phyloP scores from a whole-genome alignment of 768 basidiomycete genomes.

The Scleroderma citrinum region DNA sequence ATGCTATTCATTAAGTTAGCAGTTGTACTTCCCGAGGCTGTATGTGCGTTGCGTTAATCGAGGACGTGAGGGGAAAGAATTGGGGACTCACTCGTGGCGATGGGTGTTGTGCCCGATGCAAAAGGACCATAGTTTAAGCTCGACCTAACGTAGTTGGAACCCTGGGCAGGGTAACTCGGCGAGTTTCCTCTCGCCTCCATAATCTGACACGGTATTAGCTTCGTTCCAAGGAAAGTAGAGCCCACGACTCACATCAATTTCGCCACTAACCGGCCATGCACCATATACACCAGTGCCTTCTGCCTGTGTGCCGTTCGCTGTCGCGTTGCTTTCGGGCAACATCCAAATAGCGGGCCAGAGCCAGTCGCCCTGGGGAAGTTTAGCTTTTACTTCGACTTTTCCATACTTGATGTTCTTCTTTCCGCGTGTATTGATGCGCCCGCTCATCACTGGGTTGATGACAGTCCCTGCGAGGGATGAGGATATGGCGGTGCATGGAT shows the following conservation, averaged over 20 bases:
- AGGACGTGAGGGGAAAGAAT: not conserved
- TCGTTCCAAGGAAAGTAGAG: not conserved
- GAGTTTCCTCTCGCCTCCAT: constrained; percentile 49
- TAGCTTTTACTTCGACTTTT: constrained; percentile 55
- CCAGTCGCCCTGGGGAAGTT: constrained; percentile 50
- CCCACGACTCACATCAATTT: constrained; percentile 48
- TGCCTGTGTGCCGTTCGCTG: not conserved
- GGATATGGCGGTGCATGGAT: constrained; percentile 43
- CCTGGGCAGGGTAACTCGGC: constrained; percentile 36
- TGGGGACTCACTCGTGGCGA: constrained; percentile 21
- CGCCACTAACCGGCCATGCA: constrained; percentile 48
- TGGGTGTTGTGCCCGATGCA: constrained; percentile 24
- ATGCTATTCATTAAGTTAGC: constrained; percentile 29
- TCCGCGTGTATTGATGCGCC: constrained; percentile 47
- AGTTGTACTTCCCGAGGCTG: constrained; percentile 8
- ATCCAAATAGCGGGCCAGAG: constrained; percentile 30
- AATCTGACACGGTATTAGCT: constrained; percentile 30
- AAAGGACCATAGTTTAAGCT: constrained; percentile 67
- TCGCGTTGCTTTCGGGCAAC: constrained; percentile 23
- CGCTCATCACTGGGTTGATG: constrained; percentile 51
- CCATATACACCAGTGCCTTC: constrained; percentile 22
- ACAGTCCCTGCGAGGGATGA: constrained; percentile 26
- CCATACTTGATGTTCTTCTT: constrained; percentile 48
- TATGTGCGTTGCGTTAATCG: not conserved
- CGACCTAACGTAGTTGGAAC: constrained; percentile 45